Evolutionary conservation across 768 basidiomycete species (phyloP).

Genomic region (Lactifluus piperatus): DNA sequence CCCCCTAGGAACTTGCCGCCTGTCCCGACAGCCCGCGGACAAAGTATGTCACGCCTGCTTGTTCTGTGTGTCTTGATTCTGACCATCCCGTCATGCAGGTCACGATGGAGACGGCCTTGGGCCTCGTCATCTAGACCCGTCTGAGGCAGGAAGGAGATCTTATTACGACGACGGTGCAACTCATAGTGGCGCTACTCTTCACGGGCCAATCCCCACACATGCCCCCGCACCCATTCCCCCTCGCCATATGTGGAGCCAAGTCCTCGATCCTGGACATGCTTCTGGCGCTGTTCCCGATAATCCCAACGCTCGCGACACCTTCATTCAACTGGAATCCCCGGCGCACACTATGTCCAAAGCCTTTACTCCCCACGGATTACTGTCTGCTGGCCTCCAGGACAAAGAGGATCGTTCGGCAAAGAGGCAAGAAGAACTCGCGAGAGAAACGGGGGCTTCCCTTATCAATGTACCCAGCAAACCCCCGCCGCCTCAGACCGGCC

Average conservation of each 20-base stretch:
- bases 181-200: not conserved
- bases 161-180: conserved; percentile 42
- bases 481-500: conserved; percentile 88
- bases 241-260: conserved; percentile 82
- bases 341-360: conserved; percentile 82
- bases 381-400: conserved; percentile 92
- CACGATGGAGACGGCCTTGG: conserved; percentile 31
- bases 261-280: conserved; percentile 60
- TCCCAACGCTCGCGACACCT: conserved; percentile 39
- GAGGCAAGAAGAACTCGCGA: conserved; percentile 86
- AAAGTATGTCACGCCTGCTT: conserved; percentile 8
- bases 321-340: conserved; percentile 66
- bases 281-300: conserved; percentile 33
- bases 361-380: conserved; percentile 87
- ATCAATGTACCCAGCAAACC: conserved; percentile 96
- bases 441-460: conserved; percentile 84
- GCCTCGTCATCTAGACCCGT: conserved; percentile 49
- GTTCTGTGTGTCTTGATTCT: not conserved
- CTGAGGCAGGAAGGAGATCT: conserved; percentile 42
- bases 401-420: conserved; percentile 95
- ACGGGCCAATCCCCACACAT: conserved; percentile 12
- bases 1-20: conserved; percentile 22
- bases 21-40: conserved; percentile 14
- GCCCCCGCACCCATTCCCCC: conserved; percentile 35
- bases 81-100: conserved; percentile 24